Base-by-base conservation (phyloP, 2,329 filamentous ascomycete genomes). In the Sphaerulina musiva region DNA sequence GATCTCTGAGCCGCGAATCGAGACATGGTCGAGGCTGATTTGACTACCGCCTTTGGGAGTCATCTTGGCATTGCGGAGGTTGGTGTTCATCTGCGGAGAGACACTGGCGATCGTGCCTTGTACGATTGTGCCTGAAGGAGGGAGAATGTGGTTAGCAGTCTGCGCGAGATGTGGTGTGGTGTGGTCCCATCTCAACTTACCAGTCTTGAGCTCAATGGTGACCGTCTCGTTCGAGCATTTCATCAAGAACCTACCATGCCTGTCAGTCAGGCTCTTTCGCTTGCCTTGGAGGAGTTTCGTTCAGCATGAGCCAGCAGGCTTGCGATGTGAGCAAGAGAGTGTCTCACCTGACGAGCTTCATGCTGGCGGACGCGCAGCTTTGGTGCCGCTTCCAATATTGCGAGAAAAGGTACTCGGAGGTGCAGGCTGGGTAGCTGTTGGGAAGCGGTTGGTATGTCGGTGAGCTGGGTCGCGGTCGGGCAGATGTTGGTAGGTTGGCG, bases 181-280 rank as follows among this genome's bases (percentile, higher is more conserved):
- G n/a, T 10, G 11, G 14, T 23, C 36, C 29, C 46, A 31, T 23
- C 36, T 53, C 45, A 50, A 45, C 65, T 51, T 78, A 93, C 91
- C 93, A 82, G 97, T 97, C 75, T 98, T 98, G 64, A 98, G 80
- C 75, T 98, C 93, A 73, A 98, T 88, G 43, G 92, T 97, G 68
- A 97, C 93, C 68, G 93, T 95, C 78, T 98, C 93, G 74, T 96
- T 97, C 74, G 88, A 85, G 75, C 92, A 97, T 80, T 98, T 98
- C 92, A 97, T 97, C 66, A 98, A 80, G 74, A 98, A 98, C 73
- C 93, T 97, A 73, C 59, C 62, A 56, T 48, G 56, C 50, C 57
- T 51, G 61, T 67, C 60, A 68, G 62, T 60, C 68, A 69, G 68
- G 65, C 67, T 67, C 59, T 65, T 64, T 54, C 63, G 57, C 62